Base-by-base conservation (phyloP, 192 early-diverging fungal genomes). In the Dispira simplex region DNA sequence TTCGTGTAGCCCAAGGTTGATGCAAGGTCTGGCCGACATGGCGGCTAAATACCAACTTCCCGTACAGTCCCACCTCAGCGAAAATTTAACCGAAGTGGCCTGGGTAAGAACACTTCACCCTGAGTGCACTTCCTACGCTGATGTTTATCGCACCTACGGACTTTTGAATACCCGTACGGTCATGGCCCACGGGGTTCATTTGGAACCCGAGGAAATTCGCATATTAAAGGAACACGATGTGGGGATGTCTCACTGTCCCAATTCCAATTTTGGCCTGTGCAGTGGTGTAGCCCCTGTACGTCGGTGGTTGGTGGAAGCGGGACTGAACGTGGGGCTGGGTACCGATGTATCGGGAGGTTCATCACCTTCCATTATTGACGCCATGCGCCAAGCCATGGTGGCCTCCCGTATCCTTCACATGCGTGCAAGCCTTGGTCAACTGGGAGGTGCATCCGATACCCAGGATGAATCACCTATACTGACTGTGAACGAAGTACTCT, bases 101-200 rank as follows among this genome's bases (percentile, higher is more conserved):
- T 93, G 90, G 70, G 85, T 89, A 25, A 65, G 73, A 44, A 73
- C 78, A 21, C 77, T 93, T 65, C 90, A 91, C 71, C 92, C 93
- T 4, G 71, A 81, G 18, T 72, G 71, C 28, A 46, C 62, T 23
- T 72, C 80, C 68, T 98, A 98, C 76, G 79, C 91, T 6, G 69
- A 74, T 11, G 85, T 94, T 58, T 98, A 98, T 67, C 74, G 80
- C 58, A 69, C 80, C 39, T 77, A 81, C 66, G 85, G 82, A 0
- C 80, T 98, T 45, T 77, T 95, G 65, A 85, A 77, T 54, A 67
- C 78, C 18, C 71, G 79, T 16, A 84, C 90, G 3, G 85, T 95
- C 60, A 89, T 95, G 86, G 95, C 93, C 39, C 95, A 98, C 70
- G 91, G 91, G 64, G 82, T 98, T 39, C 91, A 96, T 73, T 81